Base-by-base conservation (phyloP, 192 early-diverging fungal species). In the Coemansia sp. region DNA sequence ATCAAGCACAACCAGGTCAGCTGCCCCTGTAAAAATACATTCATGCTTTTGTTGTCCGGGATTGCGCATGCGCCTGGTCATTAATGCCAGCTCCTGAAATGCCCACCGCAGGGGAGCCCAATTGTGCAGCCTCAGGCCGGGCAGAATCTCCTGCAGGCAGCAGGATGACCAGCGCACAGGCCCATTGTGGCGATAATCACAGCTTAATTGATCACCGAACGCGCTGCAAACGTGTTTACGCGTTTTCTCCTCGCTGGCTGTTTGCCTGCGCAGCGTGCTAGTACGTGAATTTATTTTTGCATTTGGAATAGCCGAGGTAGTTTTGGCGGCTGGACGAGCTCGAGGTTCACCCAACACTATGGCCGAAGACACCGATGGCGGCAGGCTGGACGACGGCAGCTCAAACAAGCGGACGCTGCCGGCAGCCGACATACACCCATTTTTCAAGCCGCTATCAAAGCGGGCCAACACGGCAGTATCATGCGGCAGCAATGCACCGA, bases 401-500 rank as follows among this genome's bases (percentile, higher is more conserved):
- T 21, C 58, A 12, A 35, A 24, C 33, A 50, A 50, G 22, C 21
- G 35, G 5, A 21, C 33, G 18, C 23, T 40, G 24, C 25, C 62
- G 11, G 30, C 28, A 21, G 29, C 56, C 4, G 21, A 18, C 5
- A 11, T 53, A 19, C 73, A 70, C 32, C 60, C 73, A n/a, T 77
- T 77, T 38, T 77, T 77, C 47, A 60, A 52, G 58, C 65, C 69
- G 3, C 21, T 57, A 19, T 54, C 74, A 14, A 70, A 71, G 44
- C 67, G 74, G 22, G 25, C 64, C 22, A 46, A 24, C 23, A 42
- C 31, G 3, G 6, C 28, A 8, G 19, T 59, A 27, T 24, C 21
- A 54, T 12, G 49, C 27, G 40, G 35, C 30, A 7, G 22, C 40
- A 31, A 18, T 22, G 25, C 21, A 22, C 31, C 23, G 32, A 28